Percentiles rank a stretch among this genome's conserved stretches.
Evolutionary conservation across 345 rosid species (phyloP).

Genomic region (Ceriops tagal): DNA sequence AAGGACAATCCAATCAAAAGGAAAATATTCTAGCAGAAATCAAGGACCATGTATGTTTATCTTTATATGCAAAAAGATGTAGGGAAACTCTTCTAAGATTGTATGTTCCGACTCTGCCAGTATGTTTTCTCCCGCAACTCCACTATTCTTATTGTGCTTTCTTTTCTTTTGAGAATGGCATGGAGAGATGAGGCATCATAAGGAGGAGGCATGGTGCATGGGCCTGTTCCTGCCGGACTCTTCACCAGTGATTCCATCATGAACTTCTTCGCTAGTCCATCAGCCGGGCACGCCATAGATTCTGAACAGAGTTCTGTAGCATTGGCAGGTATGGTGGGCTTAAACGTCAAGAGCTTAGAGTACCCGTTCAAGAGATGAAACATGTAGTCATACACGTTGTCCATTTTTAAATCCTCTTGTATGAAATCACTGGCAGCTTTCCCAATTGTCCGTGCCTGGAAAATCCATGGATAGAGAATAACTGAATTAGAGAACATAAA

Average conservation of each 20-base stretch:
- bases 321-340: slow-evolving; percentile 17
- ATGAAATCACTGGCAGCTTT: slow-evolving; percentile 29
- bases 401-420: slow-evolving; percentile 25
- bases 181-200: slow-evolving; percentile 19
- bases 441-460: slow-evolving; percentile 28
- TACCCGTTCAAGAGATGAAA: slow-evolving; percentile 29
- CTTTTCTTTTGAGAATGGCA: slow-evolving; percentile 10
- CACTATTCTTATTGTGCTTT: slow-evolving; percentile 11
- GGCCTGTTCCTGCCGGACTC: slow-evolving; percentile 16
- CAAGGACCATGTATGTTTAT: not conserved
- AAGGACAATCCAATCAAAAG: no score
- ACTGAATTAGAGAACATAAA: not conserved
- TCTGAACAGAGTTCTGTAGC: slow-evolving; percentile 24
- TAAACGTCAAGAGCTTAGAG: slow-evolving; percentile 25
- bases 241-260: slow-evolving; percentile 28
- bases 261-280: slow-evolving; percentile 22
- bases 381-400: slow-evolving; percentile 32
- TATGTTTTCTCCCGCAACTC: slow-evolving; percentile 19
- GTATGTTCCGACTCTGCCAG: slow-evolving; percentile 15
- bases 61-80: no score
- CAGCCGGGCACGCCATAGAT: slow-evolving; percentile 17
- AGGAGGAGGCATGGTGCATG: slow-evolving; percentile 29
- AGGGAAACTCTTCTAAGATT: not conserved
- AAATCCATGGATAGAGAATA: not conserved
- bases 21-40: not conserved